Evolutionary conservation across 2,329 filamentous ascomycete genomes (phyloP), one percentile per base, ranked within the genome.

Genomic region (Stachybotrys chlorohalonatus): DNA sequence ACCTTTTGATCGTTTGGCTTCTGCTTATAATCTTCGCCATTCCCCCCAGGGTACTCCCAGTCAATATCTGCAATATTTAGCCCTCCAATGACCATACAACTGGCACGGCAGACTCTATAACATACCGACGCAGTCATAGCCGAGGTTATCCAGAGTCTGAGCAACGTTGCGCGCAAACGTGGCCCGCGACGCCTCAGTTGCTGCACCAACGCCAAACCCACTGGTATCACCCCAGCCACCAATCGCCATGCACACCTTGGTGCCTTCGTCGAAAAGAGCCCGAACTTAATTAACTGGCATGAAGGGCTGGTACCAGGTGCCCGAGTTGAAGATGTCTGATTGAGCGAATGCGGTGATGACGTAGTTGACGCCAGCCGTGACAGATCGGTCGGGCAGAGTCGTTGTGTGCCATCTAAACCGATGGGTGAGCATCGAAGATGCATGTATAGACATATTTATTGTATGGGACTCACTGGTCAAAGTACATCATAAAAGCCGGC

Each of bases 1-100:
- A 67, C 69, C 63, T 85, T 86, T 49, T 76, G 66, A 0, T 71
- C 70, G 65, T 89, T 89, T 32, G 84, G 79, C 5, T 77, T 70
- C 51, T 74, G 61, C 62, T 82, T 86, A 73, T 89, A 89, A 68
- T 89, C 84, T 32, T 82, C 76, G 36, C 85, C 85, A 59, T 89
- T 89, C 45, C 86, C 85, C 15, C 77, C 79, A 1, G 72, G 69
- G 52, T 76, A 82, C 57, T 81, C 85, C 85, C 86, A 88, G 63
- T 89, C 86, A 47, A 89, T 75, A 57, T 89, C 85, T 67, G 11
- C 24, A 42, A 45, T 7, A 31, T 50, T 16, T 52, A 16, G 47
- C 47, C n/a, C n/a, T 16, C 47, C 47, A 16, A 2, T 2, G 2
- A n/a, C n/a, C 47, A 30, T 2, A 48, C n/a, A 8, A 48, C 9